Conservation (phyloP, 2,329 filamentous ascomycete species). For the Coniella lustricola region DNA sequence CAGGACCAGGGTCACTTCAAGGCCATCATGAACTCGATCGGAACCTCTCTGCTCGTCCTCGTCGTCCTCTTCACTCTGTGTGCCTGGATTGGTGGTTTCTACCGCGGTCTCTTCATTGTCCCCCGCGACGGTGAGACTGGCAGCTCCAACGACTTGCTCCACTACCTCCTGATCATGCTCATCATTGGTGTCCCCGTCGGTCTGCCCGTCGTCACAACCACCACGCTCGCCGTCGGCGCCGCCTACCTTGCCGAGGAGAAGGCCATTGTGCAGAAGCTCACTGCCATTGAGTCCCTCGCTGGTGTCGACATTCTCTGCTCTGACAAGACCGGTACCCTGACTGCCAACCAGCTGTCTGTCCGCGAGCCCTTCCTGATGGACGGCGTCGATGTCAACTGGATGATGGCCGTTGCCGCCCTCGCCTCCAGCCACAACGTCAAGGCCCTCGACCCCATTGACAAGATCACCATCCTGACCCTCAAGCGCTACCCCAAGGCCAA, state of each 20-base stretch:
- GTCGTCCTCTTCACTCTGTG: conserved; percentile 72
- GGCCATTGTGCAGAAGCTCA: conserved; percentile 73
- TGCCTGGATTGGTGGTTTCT: conserved; percentile 74
- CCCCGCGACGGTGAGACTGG: conserved; percentile 36
- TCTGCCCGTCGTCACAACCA: conserved; percentile 73
- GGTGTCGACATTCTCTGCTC: conserved; percentile 75
- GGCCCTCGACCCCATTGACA: conserved; percentile 72
- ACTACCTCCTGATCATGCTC: conserved; percentile 63
- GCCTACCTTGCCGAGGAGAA: conserved; percentile 71
- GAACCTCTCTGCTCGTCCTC: conserved; percentile 64
- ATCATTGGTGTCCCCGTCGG: conserved; percentile 75
- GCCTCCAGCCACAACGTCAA: conserved; percentile 74
- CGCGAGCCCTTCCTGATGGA: conserved; percentile 71
- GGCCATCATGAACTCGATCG: conserved; percentile 77
- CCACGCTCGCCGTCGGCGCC: conserved; percentile 68
- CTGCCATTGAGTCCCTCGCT: conserved; percentile 68
- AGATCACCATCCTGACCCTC: conserved; percentile 69
- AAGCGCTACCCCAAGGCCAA: conserved; percentile 70
- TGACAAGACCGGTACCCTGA: conserved; percentile 74
- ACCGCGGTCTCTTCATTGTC: conserved; percentile 59
- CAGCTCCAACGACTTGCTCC: conserved; percentile 54
- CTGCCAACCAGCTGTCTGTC: conserved; percentile 67
- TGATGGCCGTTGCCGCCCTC: conserved; percentile 73
- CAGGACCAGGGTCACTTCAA: conserved; percentile 72
- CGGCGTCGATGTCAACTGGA: conserved; percentile 74